Evolutionary conservation across 176 grass and related monocot genomes (phyloP), one percentile per base, ranked within the genome.

Genomic region (Carex pumila): DNA sequence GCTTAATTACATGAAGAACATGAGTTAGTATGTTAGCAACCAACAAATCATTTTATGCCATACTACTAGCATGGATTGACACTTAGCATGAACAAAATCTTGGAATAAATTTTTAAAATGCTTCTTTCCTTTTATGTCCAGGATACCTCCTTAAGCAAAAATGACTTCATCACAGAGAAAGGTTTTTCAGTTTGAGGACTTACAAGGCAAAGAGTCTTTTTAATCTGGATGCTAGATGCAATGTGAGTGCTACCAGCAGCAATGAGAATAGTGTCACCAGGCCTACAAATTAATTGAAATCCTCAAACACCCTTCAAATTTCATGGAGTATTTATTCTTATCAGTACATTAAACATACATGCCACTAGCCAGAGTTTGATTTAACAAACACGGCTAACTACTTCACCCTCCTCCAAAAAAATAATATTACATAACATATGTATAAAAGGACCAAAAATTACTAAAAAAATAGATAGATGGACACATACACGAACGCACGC

Each of bases 181-280:
- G 62, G 25, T 78, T 57, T 57, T 85, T 62, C 57, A 69, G 81
- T 86, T 30, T 71, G 55, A 77, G 67, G 74, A 86, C 96, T 95
- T 95, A 99, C 96, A 66, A 99, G 90, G 90, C 96, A 99, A 81
- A 99, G 85, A 74, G 91, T 92, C 70, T 99, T 99, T 87, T 95
- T 92, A 79, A 99, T 99, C 91, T 95, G 91, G 76, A 99, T 93
- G 72, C 93, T 90, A 85, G 88, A 88, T 52, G 91, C 91, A 78
- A 90, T 61, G 88, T 99, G 88, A 53, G 86, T 69, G 49, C 87
- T 81, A 88, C 96, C 93, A 30, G 93, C 74, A 79, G 89, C 67
- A 85, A 99, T 92, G 68, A 99, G 87, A 92, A 99, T 99, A 70
- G 93, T 95, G 79, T 99, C 96, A 80, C 96, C 96, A 30, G 93